Percentiles rank a stretch among this genome's conserved stretches.
phyloP scores from a whole-genome alignment of 2,329 filamentous ascomycete genomes.

The Huntiella bhutanensis region DNA sequence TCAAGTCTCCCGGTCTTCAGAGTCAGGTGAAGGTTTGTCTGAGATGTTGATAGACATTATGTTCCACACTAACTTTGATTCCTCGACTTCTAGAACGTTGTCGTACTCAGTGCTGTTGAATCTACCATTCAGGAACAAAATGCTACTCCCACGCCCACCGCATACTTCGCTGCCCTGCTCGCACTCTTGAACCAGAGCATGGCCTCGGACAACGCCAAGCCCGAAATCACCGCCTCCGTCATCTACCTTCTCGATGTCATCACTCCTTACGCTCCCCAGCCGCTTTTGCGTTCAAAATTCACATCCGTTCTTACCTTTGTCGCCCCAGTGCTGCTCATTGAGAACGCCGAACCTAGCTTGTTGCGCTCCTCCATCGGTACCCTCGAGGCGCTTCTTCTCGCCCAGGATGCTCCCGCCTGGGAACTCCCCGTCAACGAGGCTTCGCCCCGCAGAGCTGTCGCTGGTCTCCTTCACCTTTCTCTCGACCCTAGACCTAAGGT shows the following conservation, averaged over 20 bases:
- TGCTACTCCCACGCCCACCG: constrained; percentile 63
- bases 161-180: constrained; percentile 89
- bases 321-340: constrained; percentile 61
- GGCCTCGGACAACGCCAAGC: constrained; percentile 49
- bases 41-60: neutral
- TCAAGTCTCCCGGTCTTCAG: constrained; percentile 87
- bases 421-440: constrained; percentile 66
- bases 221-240: constrained; percentile 66
- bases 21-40: constrained; percentile 69
- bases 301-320: constrained; percentile 76
- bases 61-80: neutral
- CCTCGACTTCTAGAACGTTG: constrained; percentile 42
- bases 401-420: constrained; percentile 79
- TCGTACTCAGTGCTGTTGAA: constrained; percentile 81
- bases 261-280: constrained; percentile 64
- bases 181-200: constrained; percentile 68
- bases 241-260: constrained; percentile 92
- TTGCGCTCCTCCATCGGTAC: constrained; percentile 79
- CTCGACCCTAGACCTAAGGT: constrained; percentile 85
- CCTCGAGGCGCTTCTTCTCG: constrained; percentile 74
- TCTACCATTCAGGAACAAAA: constrained; percentile 81
- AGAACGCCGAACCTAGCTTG: constrained; percentile 71
- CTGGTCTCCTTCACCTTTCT: constrained; percentile 66
- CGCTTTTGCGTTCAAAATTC: constrained; percentile 86
- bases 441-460: constrained; percentile 70